Evolutionary conservation across 306 rosid genomes (phyloP), one percentile per base, ranked within the genome.

Genomic region (Astragalus glycyphyllos): DNA sequence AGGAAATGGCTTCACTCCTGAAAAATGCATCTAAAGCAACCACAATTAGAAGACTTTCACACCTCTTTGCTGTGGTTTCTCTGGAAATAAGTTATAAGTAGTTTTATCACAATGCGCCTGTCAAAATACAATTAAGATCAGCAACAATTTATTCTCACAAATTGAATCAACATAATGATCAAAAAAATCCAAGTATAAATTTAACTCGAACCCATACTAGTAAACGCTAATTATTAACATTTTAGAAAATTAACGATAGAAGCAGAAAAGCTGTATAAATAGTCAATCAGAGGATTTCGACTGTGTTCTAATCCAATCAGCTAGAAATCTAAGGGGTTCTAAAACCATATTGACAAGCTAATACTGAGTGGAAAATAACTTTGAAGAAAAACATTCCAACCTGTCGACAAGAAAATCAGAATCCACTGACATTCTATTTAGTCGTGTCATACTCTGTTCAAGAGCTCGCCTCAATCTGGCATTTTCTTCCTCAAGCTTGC

Each of bases 1-100:
- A 63, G 64, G 65, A 41, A 11, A n/a, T 40, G 40, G 5, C 11
- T 38, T 29, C 42, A 58, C 51, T 23, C 44, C 5, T 46, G 48
- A 67, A 70, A 38, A 60, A 46, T 55, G 64, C 20, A 71, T 38
- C 50, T 32, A 54, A 68, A 58, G 66, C 73, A 66, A 49, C 42
- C 23, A 48, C 34, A 70, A 34, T 23, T 42, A 40, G 47, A 59
- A 41, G 68, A 72, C 45, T 23, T 57, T 55, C 69, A 26, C 79
- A 94, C 98, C 97, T 93, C 98, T 87, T 90, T 93, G 84, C 96
- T 94, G 83, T 94, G 92, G 78, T 90, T 94, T 80, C 89, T 90
- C 79, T 83, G 96, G 79, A 94, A 94, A 83, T 88, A 94, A 40
- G 98, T 90, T 59, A 90, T 81, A 69, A 94, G 84, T 72, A 94